These are phyloP conservation scores for Drechslerella stenobrocha DNA, from an alignment of 2,329 filamentous ascomycete genomes.

Conservation along the genomic window DNA sequence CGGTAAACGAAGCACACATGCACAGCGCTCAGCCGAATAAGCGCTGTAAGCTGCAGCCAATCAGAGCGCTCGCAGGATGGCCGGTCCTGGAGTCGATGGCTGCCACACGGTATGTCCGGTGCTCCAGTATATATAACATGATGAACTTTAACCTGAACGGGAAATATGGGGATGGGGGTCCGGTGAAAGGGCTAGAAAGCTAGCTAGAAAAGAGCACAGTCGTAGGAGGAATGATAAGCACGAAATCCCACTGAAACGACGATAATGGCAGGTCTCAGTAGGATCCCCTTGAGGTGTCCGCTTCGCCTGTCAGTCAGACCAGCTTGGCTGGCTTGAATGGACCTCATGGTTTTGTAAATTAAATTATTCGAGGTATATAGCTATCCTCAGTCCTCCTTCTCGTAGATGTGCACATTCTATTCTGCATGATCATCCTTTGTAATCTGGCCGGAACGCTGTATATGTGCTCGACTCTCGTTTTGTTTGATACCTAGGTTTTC, in stretches of 20 bases:
- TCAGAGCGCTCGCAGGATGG: background rate
- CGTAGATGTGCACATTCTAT: slow-evolving; percentile 7
- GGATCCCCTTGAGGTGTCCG: background rate
- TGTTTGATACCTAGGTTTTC: slow-evolving; percentile 10
- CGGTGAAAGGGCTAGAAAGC: background rate
- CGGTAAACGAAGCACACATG: slow-evolving; percentile 47
- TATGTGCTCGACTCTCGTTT: slow-evolving; percentile 41
- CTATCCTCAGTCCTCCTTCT: slow-evolving; percentile 12
- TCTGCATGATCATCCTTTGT: slow-evolving; percentile 7
- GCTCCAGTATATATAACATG: slow-evolving; percentile 3
- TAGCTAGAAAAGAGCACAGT: background rate
- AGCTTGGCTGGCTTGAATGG: slow-evolving; percentile 13
- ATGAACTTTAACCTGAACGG: slow-evolving; percentile 3
- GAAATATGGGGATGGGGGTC: background rate
- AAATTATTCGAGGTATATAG: slow-evolving; percentile 45
- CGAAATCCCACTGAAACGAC: slow-evolving; percentile 20
- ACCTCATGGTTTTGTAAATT: too few relatives aligned
- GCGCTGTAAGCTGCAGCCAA: slow-evolving; percentile 11
- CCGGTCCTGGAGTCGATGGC: background rate
- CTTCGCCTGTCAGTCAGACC: background rate
- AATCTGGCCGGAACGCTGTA: slow-evolving; percentile 6
- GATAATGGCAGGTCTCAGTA: slow-evolving; percentile 30
- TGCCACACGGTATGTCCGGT: background rate
- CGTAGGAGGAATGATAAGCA: background rate
- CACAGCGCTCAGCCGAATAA: slow-evolving; percentile 24